phyloP scores from a whole-genome alignment of 2,329 filamentous ascomycete genomes.

The Pyricularia sp. region DNA sequence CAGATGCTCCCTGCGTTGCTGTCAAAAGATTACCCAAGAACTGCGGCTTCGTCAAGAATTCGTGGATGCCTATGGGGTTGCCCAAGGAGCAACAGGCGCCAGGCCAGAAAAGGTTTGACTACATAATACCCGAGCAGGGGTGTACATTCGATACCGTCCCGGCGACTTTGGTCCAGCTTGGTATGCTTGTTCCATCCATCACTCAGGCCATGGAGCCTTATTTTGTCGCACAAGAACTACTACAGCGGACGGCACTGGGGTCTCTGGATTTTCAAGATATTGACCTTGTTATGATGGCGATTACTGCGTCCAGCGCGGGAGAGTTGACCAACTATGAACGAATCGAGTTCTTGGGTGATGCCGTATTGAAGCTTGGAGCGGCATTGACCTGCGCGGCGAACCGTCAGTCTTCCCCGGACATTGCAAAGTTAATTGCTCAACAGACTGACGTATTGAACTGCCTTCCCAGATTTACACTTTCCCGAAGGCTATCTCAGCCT shows the following conservation, averaged over 20 bases:
- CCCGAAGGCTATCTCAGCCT: conserved; percentile 65
- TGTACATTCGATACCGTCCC: conserved; percentile 37
- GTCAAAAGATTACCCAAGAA: conserved; percentile 38
- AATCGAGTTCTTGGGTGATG: conserved; percentile 79
- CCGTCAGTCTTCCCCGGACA: conserved; percentile 23
- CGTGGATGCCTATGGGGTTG: background rate
- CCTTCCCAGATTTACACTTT: conserved; percentile 44
- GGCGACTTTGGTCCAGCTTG: conserved; percentile 31
- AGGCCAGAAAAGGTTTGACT: conserved; percentile 27
- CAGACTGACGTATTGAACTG: background rate
- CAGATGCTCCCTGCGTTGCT: conserved; percentile 34
- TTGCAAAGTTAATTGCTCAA: background rate
- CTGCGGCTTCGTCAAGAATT: conserved; percentile 24
- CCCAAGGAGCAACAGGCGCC: conserved; percentile 4
- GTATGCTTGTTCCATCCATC: conserved; percentile 59
- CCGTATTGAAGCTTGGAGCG: conserved; percentile 62
- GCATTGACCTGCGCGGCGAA: conserved; percentile 49
- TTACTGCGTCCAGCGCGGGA: conserved; percentile 49
- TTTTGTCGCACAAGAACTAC: conserved; percentile 49
- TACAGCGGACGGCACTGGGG: conserved; percentile 34
- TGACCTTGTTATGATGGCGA: conserved; percentile 50
- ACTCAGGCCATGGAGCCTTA: conserved; percentile 54
- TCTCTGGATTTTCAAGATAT: conserved; percentile 40
- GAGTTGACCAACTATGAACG: conserved; percentile 62
- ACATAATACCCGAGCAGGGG: conserved; percentile 30